These are phyloP conservation scores for Fusarium virguliforme DNA, from an alignment of 2,329 filamentous ascomycete species.

Conservation along the genomic window DNA sequence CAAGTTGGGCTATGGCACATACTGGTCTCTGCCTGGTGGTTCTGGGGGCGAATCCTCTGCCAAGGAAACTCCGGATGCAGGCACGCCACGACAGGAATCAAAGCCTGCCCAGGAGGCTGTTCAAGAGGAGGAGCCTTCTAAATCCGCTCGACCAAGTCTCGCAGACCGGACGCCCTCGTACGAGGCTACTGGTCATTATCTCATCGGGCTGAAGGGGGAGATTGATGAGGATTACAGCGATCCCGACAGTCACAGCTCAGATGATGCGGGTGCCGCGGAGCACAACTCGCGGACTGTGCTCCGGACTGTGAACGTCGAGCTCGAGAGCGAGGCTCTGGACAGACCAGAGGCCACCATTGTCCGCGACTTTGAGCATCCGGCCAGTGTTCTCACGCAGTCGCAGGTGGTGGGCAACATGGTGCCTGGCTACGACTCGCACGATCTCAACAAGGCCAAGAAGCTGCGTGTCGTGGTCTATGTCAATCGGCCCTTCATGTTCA, in stretches of 20 bases:
- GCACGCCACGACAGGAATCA: constrained; percentile 33
- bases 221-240: constrained; percentile 65
- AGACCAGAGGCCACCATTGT: constrained; percentile 63
- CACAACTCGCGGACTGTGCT: constrained; percentile 72
- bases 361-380: constrained; percentile 62
- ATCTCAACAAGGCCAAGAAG: constrained; percentile 69
- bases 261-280: constrained; percentile 54
- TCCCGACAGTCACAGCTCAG: constrained; percentile 52
- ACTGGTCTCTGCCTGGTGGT: constrained; percentile 68
- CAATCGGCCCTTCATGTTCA: constrained; percentile 82
- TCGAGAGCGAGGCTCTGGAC: constrained; percentile 62
- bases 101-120: constrained; percentile 25
- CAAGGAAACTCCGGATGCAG: constrained; percentile 29
- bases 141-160: constrained; percentile 29
- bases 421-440: constrained; percentile 59
- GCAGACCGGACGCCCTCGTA: constrained; percentile 45
- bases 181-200: constrained; percentile 66
- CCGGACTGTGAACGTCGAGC: constrained; percentile 78
- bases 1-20: constrained; percentile 78
- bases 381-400: constrained; percentile 53
- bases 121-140: not conserved
- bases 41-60: constrained; percentile 37
- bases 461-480: constrained; percentile 82
- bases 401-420: constrained; percentile 56
- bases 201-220: constrained; percentile 79